Conservation (phyloP, 768 basidiomycete species). For the Cystofilobasidium ferigula region DNA sequence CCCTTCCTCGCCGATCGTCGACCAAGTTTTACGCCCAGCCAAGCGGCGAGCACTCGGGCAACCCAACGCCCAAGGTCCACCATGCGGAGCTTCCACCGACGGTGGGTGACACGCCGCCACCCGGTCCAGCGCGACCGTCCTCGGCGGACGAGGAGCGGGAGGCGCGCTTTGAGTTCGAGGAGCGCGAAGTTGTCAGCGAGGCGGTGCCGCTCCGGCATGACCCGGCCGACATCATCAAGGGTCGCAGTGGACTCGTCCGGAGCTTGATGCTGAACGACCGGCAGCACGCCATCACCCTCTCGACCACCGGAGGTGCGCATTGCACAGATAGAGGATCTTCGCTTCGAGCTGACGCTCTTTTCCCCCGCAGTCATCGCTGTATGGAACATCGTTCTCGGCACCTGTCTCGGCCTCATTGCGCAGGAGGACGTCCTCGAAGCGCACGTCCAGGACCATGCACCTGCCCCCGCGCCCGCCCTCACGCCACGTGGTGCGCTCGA, state of each 20-base stretch:
- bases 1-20: constrained; percentile 9
- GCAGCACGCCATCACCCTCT: constrained; percentile 78
- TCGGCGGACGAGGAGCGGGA: constrained; percentile 23
- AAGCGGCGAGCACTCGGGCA: background rate
- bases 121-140: background rate
- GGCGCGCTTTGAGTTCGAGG: constrained; percentile 37
- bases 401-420: constrained; percentile 60
- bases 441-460: constrained; percentile 44
- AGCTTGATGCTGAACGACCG: constrained; percentile 74
- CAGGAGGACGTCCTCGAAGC: constrained; percentile 50
- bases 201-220: constrained; percentile 47
- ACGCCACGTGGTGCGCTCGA: constrained; percentile 58
- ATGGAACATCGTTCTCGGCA: constrained; percentile 77
- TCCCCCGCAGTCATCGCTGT: constrained; percentile 43
- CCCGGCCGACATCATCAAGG: constrained; percentile 63
- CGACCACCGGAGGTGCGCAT: constrained; percentile 64
- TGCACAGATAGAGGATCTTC: background rate
- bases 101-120: background rate
- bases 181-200: constrained; percentile 68
- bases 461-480: constrained; percentile 44
- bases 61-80: constrained; percentile 5
- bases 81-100: constrained; percentile 2
- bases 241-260: constrained; percentile 66
- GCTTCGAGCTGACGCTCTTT: background rate
- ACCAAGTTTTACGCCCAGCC: background rate